Conservation (phyloP, 352 stramenopile genomes). For the Salisapilia sapeloensis region DNA sequence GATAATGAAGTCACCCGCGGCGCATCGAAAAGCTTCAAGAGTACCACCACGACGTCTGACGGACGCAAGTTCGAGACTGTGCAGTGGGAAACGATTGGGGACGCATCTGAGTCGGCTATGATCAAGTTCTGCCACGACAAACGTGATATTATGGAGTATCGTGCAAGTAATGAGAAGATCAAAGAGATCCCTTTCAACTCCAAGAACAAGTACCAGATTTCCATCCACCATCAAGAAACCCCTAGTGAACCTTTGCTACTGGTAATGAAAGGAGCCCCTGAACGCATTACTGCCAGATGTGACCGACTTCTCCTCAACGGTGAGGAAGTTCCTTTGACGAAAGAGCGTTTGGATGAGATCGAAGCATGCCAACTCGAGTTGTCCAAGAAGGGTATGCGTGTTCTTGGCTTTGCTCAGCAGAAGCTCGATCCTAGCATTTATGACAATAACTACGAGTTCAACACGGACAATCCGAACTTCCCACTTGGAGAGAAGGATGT, state of each 20-base stretch:
- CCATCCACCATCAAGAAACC: slow-evolving; percentile 69
- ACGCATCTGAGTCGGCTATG: slow-evolving; percentile 69
- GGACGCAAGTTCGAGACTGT: slow-evolving; percentile 18
- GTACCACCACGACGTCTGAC: slow-evolving; percentile 18
- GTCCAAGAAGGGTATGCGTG: slow-evolving; percentile 55
- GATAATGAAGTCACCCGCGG: slow-evolving; percentile 25
- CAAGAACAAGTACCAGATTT: slow-evolving; percentile 76
- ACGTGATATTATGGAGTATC: slow-evolving; percentile 54
- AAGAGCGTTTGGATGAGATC: slow-evolving; percentile 75
- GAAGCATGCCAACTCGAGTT: slow-evolving; percentile 25
- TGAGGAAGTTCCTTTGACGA: slow-evolving; percentile 77
- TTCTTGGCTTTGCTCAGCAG: slow-evolving; percentile 49
- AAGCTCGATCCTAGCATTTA: slow-evolving; percentile 28
- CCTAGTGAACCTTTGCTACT: slow-evolving; percentile 37
- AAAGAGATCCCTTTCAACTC: slow-evolving; percentile 79
- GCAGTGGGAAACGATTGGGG: slow-evolving; percentile 43
- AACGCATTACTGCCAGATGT: slow-evolving; percentile 89
- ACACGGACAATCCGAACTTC: slow-evolving; percentile 75
- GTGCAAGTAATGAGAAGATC: slow-evolving; percentile 39
- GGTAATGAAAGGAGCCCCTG: slow-evolving; percentile 93
- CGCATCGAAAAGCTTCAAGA: slow-evolving; percentile 41
- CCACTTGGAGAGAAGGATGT: slow-evolving; percentile 50
- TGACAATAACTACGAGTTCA: slow-evolving; percentile 40
- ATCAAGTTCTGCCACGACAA: slow-evolving; percentile 76
- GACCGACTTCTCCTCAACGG: slow-evolving; percentile 49